Percentiles rank a stretch among this genome's conserved stretches.
phyloP scores from a whole-genome alignment of 2,329 filamentous ascomycete species.

The Penicillium sp. region DNA sequence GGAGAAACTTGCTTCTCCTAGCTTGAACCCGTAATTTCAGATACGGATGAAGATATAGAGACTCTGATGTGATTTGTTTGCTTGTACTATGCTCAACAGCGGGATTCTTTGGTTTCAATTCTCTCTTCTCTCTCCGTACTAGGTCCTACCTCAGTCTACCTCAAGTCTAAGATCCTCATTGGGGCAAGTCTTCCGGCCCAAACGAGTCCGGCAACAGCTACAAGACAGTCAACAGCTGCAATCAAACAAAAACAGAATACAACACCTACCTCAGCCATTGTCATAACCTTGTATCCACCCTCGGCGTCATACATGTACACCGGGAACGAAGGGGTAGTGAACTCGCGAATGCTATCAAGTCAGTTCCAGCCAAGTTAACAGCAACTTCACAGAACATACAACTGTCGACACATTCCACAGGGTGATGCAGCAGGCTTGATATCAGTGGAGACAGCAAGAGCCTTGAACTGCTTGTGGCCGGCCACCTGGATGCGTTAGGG shows the following conservation, averaged over 20 bases:
- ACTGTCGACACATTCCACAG: constrained; percentile 95
- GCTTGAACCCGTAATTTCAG: neutral
- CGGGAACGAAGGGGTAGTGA: constrained; percentile 63
- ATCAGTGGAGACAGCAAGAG: constrained; percentile 81
- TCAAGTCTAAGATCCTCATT: neutral
- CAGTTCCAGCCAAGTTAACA: neutral
- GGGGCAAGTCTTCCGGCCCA: constrained; percentile 57
- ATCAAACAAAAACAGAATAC: neutral
- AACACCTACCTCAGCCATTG: constrained; percentile 37
- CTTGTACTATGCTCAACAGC: neutral
- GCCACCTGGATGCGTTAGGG: constrained; percentile 31
- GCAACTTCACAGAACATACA: constrained; percentile 47
- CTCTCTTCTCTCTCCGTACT: constrained; percentile 1
- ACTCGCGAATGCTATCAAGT: constrained; percentile 61
- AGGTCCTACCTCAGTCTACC: neutral
- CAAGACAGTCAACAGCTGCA: constrained; percentile 1
- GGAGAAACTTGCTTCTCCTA: neutral
- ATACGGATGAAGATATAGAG: constrained; percentile 1
- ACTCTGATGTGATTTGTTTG: neutral
- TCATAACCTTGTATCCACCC: constrained; percentile 52
- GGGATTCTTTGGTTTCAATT: neutral
- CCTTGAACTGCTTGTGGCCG: constrained; percentile 60
- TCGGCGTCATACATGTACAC: constrained; percentile 91
- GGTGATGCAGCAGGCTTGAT: constrained; percentile 63
- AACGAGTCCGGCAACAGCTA: constrained; percentile 66